Evolutionary conservation across 2,329 filamentous ascomycete genomes (phyloP), one percentile per base, ranked within the genome.

Genomic region (Ophiostoma fasciatum): DNA sequence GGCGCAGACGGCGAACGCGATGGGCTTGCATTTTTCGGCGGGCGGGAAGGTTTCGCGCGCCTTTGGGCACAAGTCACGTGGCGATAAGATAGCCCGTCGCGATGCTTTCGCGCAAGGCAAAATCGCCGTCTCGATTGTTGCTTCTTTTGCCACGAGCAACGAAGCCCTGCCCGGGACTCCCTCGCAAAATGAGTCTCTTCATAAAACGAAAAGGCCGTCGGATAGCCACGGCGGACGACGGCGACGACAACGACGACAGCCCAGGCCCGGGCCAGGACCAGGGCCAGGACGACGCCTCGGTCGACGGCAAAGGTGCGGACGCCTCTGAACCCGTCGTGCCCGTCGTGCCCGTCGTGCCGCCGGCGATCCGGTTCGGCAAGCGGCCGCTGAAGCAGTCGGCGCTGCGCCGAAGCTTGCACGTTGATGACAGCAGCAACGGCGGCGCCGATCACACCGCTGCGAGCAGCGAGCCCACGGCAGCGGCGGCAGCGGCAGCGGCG

Each of bases 121-220:
- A n/a, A n/a, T n/a, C n/a, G n/a, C n/a, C n/a, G n/a, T n/a, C n/a
- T n/a, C n/a, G n/a, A n/a, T n/a, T 18, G 17, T 34, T 22, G 25
- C 13, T 9, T 20, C 9, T 25, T 17, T 17, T n/a, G 20, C 17
- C 7, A 15, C 14, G 10, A 22, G 20, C 5, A 12, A 22, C 14
- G 25, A 20, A 27, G 17, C 17, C 10, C 11, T 9, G 27, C 25
- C 42, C 68, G 11, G n/a, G n/a, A n/a, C n/a, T n/a, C n/a, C n/a
- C n/a, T n/a, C n/a, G n/a, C n/a, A n/a, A n/a, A n/a, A 73, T 73
- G 68, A 68, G 61, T 44, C 57, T 66, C 6, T 76, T 77, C 39
- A 62, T 60, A 2, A 77, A 72, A 48, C 60, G 72, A 44, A 85
- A 90, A 47, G 76, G 82, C 31, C 78, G 82, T 45, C 80, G 85